Base-by-base conservation (phyloP, 2,329 filamentous ascomycete genomes). In the Aspergillus phoenicis region DNA sequence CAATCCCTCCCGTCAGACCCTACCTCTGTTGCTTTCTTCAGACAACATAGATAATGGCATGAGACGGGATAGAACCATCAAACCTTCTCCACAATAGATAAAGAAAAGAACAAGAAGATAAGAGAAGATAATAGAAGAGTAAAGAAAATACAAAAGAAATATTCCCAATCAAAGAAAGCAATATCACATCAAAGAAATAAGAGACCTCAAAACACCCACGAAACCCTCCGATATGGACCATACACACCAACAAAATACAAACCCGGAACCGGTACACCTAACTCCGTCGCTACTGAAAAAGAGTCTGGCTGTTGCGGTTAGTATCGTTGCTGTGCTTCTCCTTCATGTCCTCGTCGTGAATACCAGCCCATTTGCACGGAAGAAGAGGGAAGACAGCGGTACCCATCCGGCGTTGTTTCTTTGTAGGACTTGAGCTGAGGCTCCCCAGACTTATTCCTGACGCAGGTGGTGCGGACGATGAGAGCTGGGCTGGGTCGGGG, bases 241-340 rank as follows among this genome's bases (percentile, higher is more conserved):
- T 54, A 59, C 43, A 53, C 62, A 61, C 60, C 60, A 63, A 57
- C 60, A 48, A 60, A 62, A 54, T 48, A 61, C 22, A 58, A 47
- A 56, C 47, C 58, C 47, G 8, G 59, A 56, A 58, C 64, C 58
- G 28, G 59, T 59, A 62, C 64, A 59, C 65, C 65, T 59, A 62
- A 68, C 64, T 59, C 64, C 64, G 53, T 62, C 45, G 38, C 48
- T 67, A 66, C 52, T 43, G 64, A 68, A 68, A 68, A 68, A 68
- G 60, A 64, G 54, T 38, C 58, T 52, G 51, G 24, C 48, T 52
- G n/a, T 33, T 49, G n/a, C 8, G 49, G 8, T 28, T 60, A 22
- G 24, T 36, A 47, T 2, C 38, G 26, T 39, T 47, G 10, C 10
- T 20, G 1, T 36, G 17, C 3, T 15, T 52, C 8, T 20, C 41